phyloP scores from a whole-genome alignment of 169 alveolate genomes.

The Eimeria zaria region DNA sequence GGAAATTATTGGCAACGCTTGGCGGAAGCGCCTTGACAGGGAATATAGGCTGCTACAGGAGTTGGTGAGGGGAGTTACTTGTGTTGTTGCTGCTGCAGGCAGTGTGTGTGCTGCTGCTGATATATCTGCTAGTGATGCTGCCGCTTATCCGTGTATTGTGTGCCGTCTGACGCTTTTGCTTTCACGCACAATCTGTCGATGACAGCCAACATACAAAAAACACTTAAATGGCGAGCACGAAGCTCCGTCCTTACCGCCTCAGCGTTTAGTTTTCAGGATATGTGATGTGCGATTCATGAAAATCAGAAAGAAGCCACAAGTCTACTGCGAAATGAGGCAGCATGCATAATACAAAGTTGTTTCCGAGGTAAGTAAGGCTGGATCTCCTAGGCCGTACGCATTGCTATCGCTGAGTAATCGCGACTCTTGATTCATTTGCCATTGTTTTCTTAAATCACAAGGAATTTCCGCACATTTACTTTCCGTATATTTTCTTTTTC shows the following conservation, averaged over 20 bases:
- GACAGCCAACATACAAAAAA: not conserved
- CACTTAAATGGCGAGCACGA: not conserved
- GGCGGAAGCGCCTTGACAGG: constrained; percentile 42
- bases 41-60: constrained; percentile 36
- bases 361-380: constrained; percentile 9
- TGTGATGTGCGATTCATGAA: not conserved
- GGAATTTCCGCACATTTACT: too few species aligned
- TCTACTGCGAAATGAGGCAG: constrained; percentile 35
- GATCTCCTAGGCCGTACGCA: not conserved
- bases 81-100: not conserved
- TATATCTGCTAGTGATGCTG: not conserved
- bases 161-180: not conserved
- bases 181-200: not conserved
- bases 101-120: not conserved
- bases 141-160: not conserved
- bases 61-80: not conserved
- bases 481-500: too few species aligned
- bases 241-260: not conserved
- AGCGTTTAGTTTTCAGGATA: not conserved
- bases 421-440: not conserved
- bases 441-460: too few species aligned
- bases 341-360: constrained; percentile 37
- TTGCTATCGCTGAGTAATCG: not conserved
- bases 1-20: constrained; percentile 26
- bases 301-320: constrained; percentile 43